Conservation (phyloP, 192 early-diverging fungal genomes). For the Coemansia guatemalensis region DNA sequence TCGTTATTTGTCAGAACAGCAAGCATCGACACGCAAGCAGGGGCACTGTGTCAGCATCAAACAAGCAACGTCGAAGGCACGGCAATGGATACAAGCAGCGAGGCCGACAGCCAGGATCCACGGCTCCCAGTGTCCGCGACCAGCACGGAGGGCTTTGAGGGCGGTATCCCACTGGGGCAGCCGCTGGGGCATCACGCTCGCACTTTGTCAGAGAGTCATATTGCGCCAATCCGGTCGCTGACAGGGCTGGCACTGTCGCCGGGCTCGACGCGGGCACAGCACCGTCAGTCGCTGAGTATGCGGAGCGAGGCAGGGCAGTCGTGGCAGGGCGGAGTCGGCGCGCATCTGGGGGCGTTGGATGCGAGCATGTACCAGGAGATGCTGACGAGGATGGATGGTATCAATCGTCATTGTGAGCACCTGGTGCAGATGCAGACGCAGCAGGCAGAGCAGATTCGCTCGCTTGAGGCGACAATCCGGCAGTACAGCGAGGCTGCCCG, state of each 20-base stretch:
- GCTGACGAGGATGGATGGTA: constrained; percentile 17
- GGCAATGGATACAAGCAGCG: constrained; percentile 18
- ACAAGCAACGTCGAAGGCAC: not conserved
- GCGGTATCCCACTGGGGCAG: not conserved
- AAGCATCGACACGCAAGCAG: not conserved
- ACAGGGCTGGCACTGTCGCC: constrained; percentile 40
- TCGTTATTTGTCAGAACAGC: not conserved
- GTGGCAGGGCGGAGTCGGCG: constrained; percentile 5
- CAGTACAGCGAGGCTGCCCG: not conserved
- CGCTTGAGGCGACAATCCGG: constrained; percentile 23
- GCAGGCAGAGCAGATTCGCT: constrained; percentile 24
- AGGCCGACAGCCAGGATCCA: constrained; percentile 1
- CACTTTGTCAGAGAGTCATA: constrained; percentile 20
- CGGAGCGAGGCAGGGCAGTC: not conserved
- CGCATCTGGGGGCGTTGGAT: constrained; percentile 3
- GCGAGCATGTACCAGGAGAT: constrained; percentile 6
- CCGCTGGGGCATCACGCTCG: constrained; percentile 6
- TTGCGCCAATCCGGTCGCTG: constrained; percentile 38
- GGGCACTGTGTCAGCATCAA: not conserved
- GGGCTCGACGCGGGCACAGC: not conserved
- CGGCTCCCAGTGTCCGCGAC: constrained; percentile 11
- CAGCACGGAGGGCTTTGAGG: constrained; percentile 5
- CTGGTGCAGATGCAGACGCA: constrained; percentile 30
- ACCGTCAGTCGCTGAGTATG: constrained; percentile 15
- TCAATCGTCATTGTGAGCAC: constrained; percentile 30